Evolutionary conservation across 2,329 filamentous ascomycete genomes (phyloP), one percentile per base, ranked within the genome.

Genomic region (Cercospora sp.): DNA sequence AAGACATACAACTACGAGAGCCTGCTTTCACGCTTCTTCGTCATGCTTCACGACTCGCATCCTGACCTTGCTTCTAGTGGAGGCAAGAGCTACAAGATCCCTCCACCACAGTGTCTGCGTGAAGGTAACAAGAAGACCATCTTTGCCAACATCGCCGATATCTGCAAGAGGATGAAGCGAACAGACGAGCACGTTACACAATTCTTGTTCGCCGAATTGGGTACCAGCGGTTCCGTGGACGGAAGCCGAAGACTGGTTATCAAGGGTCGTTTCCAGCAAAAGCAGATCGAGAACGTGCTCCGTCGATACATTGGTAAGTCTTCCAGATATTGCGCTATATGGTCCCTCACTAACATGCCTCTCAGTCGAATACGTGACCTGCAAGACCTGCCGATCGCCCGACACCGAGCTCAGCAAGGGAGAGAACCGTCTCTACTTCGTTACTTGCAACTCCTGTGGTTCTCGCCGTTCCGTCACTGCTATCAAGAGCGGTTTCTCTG

Each of bases 91-190:
- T 99, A 98, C 89, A 98, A 98, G 89, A 99, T 99, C 75, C 95
- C 95, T 63, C 95, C 95, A 63, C 95, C 95, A 61, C 95, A 99
- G 85, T 98, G 95, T 84, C 89, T 98, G 79, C 94, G 95, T 84
- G 95, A 99, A 93, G 95, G 95, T 81, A 99, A 99, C 89, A 96
- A 97, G 89, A 97, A 97, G 90, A 99, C 95, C 71, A 97, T 99
- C 79, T 99, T 99, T 79, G 95, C 94, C 85, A 99, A 99, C 85
- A 95, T 99, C 79, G 89, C 93, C 80, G 95, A 99, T 80, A 98
- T 99, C 78, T 97, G 93, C 88, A 97, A 97, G 88, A 90, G 94
- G 77, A 98, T 99, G 94, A 99, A 99, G 90, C 89, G 95, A 81
- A 94, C 92, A 72, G 94, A 98, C 79, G 95, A 99, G 83, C 95